These are phyloP conservation scores for Pilasporangium apinafurcum DNA, from an alignment of 352 stramenopile species.

Conservation along the genomic window DNA sequence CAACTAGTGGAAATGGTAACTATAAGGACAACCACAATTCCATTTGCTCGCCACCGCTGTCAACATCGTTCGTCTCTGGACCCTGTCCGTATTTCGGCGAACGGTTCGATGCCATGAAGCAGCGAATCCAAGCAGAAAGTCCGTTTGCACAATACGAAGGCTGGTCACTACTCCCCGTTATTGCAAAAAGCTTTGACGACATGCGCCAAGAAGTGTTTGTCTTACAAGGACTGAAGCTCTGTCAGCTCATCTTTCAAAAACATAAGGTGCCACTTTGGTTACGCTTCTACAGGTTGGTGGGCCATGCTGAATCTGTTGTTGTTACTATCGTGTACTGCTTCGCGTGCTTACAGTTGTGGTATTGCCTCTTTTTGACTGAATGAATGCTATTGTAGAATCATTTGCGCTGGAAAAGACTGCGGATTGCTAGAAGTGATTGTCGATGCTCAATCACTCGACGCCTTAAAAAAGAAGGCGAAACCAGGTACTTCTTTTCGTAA, in stretches of 20 bases:
- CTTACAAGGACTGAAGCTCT: conserved; percentile 92
- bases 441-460: conserved; percentile 94
- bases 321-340: neutral
- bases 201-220: conserved; percentile 96
- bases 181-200: conserved; percentile 98
- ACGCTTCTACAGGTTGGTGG: conserved; percentile 89
- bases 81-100: conserved; percentile 64
- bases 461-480: conserved; percentile 88
- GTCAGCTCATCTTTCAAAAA: conserved; percentile 91
- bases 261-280: conserved; percentile 88
- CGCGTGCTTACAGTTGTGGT: neutral
- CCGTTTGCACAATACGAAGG: conserved; percentile 49
- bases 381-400: conserved; percentile 49
- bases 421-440: conserved; percentile 94
- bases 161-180: conserved; percentile 88
- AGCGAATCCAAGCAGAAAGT: conserved; percentile 74
- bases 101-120: conserved; percentile 87
- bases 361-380: too few relatives aligned
- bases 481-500: conserved; percentile 23
- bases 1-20: too few relatives aligned
- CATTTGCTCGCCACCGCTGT: conserved; percentile 1
- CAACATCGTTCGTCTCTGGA: conserved; percentile 5
- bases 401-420: conserved; percentile 89
- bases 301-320: neutral
- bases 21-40: too few relatives aligned